Base-by-base conservation (phyloP, 2,329 filamentous ascomycete species). In the Scedosporium apiospermum region DNA sequence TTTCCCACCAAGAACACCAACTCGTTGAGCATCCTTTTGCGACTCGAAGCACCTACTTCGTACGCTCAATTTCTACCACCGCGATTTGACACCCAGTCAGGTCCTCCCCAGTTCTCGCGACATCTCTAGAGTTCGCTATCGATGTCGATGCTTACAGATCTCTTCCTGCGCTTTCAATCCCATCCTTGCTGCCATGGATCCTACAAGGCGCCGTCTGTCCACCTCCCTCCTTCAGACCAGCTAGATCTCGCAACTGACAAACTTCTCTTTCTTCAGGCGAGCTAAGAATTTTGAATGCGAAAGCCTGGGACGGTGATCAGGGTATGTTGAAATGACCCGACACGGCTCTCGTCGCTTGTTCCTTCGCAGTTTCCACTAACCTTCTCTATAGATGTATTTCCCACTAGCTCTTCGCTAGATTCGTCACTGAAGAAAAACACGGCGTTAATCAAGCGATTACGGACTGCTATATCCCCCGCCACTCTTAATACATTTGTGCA, bases 361-460 rank as follows among this genome's bases (percentile, higher is more conserved):
- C 65, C 70, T 46, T 68, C 65, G 49, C 58, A 34, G 30, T 57
- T 38, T 18, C 26, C 63, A 55, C 27, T 46, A 53, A 23, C 16
- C 59, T 44, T 18, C 51, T 10, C 14, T 62, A 18, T 58, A 96
- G 92, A 90, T 79, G 78, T 96, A 65, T 91, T 96, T 71, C 77
- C 85, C 62, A 87, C 95, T 68, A 87, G 85, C 74, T 83, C 84
- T 71, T 89, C 90, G 34, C 88, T 98, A 71, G 93, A 98, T 75
- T 96, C 93, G 61, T 95, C 93, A 60, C 82, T 98, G 74, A 97
- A 96, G 79, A 98, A 97, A 80, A 98, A 98, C 71, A 98, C 93
- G 3, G 92, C 93, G 67, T 97, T 98, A 75, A 98, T 98, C 72
- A 97, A 96, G 77, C 91, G 93, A 71, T 82, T 98, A 63, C 90